These are phyloP conservation scores for Hyaloscypha variabilis DNA, from an alignment of 495 filamentous ascomycete genomes.

Conservation along the genomic window DNA sequence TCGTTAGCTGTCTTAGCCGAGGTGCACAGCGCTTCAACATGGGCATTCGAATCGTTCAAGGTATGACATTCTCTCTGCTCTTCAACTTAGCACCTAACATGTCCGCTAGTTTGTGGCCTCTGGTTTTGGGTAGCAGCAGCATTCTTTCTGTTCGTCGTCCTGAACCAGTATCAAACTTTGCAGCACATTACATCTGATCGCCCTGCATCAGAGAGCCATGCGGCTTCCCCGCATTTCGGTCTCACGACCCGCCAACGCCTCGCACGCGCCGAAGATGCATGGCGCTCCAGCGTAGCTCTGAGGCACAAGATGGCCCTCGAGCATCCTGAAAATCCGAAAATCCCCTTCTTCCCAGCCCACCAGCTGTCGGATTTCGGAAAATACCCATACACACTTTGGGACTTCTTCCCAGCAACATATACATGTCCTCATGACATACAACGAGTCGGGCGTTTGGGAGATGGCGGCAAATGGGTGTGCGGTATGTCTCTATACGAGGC, in stretches of 20 bases:
- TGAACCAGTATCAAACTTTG: slow-evolving; percentile 9
- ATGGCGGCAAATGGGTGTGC: slow-evolving; percentile 41
- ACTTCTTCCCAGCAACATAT: slow-evolving; percentile 35
- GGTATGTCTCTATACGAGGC: slow-evolving; percentile 34
- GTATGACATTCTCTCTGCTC: background rate
- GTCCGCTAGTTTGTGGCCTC: slow-evolving; percentile 20
- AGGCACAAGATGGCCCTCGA: slow-evolving; percentile 22
- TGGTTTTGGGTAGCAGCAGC: slow-evolving; percentile 26
- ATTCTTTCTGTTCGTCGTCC: slow-evolving; percentile 25
- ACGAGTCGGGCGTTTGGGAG: slow-evolving; percentile 35
- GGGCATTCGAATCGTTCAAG: slow-evolving; percentile 22
- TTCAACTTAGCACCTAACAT: background rate
- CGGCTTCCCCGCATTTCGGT: background rate
- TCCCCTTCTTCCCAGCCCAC: slow-evolving; percentile 24
- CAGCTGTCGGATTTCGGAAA: slow-evolving; percentile 18
- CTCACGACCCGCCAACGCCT: slow-evolving; percentile 25
- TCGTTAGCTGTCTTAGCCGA: background rate
- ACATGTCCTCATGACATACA: slow-evolving; percentile 39
- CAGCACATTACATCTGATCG: background rate
- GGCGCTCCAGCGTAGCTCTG: slow-evolving; percentile 22
- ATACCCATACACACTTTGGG: slow-evolving; percentile 38
- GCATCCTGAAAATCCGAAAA: slow-evolving; percentile 15
- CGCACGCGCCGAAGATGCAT: slow-evolving; percentile 22
- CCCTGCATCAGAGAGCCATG: slow-evolving; percentile 1
- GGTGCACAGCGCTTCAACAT: slow-evolving; percentile 11